Base-by-base conservation (phyloP, 495 filamentous ascomycete genomes). In the Chaetomium tenue region DNA sequence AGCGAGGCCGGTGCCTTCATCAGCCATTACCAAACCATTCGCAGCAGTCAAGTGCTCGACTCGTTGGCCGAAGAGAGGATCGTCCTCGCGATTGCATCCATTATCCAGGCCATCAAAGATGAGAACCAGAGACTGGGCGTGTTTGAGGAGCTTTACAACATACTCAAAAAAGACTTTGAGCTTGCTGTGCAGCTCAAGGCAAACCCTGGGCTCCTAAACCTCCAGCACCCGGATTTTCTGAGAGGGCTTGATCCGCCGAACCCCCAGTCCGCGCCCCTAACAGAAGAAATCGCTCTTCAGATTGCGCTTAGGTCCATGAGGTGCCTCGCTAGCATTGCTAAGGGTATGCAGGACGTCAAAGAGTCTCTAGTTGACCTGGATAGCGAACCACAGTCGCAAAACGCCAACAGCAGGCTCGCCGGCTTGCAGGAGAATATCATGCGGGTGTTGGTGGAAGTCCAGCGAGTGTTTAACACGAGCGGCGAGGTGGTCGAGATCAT, bases 61-160 rank as follows among this genome's bases (percentile, higher is more conserved):
- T 81, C 82, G 16, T 76, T 85, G 28, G 89, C 88, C 0, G 93
- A 96, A 78, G 90, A 94, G 67, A 85, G 83, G 51, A 85, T 98
- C 3, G 75, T 96, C 15, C 89, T 90, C 63, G 91, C 88, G 9
- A 93, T 97, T 60, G 86, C 92, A 9, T 86, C 88, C 16, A 90
- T 98, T 60, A 86, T 96, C 42, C 91, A 97, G 69, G 91, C 89
- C 40, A 75, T 94, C 30, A 79, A 83, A 8, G 77, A 82, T 0
- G 87, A 94, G 58, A 76, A 82, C 46, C 75, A 84, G 46, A 90
- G 90, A 71, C 74, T 85, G 3, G 77, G 74, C 30, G 85, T 84
- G 2, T 77, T 95, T 12, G 82, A 85, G 58, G 77, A 83, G 58
- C 81, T 98, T 13, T 76, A 96, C 12, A 71, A 72, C 13, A 87